Base-by-base conservation (phyloP, 345 rosid genomes). In the Laguncularia racemosa region DNA sequence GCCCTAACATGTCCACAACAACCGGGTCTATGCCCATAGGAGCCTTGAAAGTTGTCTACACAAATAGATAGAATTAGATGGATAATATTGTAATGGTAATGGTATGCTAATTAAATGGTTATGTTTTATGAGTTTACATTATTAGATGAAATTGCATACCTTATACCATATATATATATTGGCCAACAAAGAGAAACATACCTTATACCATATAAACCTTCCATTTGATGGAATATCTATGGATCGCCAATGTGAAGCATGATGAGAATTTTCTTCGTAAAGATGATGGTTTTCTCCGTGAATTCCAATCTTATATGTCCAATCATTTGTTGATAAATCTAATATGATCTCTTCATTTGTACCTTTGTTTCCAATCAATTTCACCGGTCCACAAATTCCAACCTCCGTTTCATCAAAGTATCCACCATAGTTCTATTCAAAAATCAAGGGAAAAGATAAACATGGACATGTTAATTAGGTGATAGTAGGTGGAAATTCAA, bases 81-180 rank as follows among this genome's bases (percentile, higher is more conserved):
- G 6, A 46, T 38, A 43, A 52, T 17, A 6, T 3, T 16, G 20
- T 26, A 20, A 16, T 14, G n/a, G 14, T 23, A 60, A 14, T 59
- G 4, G 38, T 4, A 26, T 9, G 50, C 3, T 15, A 20, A 53
- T 52, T 16, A 9, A 60, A n/a, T 23, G 28, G 5, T 23, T 6
- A 23, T 0, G 28, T 23, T 23, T 23, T 23, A 23, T n/a, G n/a
- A 23, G 28, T 0, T 23, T 23, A 23, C 5, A 23, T n/a, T n/a
- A n/a, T n/a, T n/a, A n/a, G n/a, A n/a, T n/a, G n/a, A n/a, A n/a
- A n/a, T n/a, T n/a, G n/a, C 48, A 55, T 46, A 87, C 89, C 91
- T 78, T 85, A 64, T 88, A 88, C 93, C 84, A 85, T 18, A 80
- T 60, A 59, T n/a, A n/a, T n/a, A n/a, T n/a, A n/a, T n/a, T n/a